These are phyloP conservation scores for Emericellopsis atlantica DNA, from an alignment of 2,329 filamentous ascomycete genomes.

Conservation along the genomic window DNA sequence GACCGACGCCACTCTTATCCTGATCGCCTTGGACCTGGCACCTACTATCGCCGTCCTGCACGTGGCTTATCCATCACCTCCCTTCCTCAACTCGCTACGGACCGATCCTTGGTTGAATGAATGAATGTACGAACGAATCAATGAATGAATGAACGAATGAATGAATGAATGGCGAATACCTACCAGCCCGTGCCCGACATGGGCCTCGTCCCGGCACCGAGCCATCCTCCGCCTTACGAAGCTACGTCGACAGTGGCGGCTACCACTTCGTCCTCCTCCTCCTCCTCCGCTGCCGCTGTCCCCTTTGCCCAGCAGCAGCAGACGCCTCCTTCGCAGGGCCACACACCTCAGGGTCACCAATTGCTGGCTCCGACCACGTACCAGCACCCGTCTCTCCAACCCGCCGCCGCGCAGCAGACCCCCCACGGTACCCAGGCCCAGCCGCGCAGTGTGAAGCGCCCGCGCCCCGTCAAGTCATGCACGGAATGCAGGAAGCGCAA, in stretches of 20 bases:
- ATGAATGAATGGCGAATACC: neutral
- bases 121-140: too few species aligned
- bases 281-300: neutral
- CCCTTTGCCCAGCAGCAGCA: constrained; percentile 4
- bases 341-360: constrained; percentile 1
- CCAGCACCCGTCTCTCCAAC: constrained; percentile 12
- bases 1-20: too few species aligned
- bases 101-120: too few species aligned
- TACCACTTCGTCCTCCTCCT: neutral
- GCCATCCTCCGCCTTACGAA: too few species aligned
- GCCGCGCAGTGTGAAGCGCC: constrained; percentile 36
- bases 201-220: neutral
- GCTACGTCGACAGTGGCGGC: neutral
- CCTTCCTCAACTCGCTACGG: too few species aligned
- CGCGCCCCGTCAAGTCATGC: constrained; percentile 42
- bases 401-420: constrained; percentile 11
- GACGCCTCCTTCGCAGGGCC: constrained; percentile 1
- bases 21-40: too few species aligned
- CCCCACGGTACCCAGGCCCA: constrained; percentile 11
- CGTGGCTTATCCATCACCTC: too few species aligned
- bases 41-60: too few species aligned
- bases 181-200: neutral
- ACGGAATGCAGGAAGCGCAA: constrained; percentile 45
- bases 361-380: neutral
- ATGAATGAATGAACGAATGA: too few species aligned